Base-by-base conservation (phyloP, 2,329 filamentous ascomycete species). In the Colletotrichum caudatum region DNA sequence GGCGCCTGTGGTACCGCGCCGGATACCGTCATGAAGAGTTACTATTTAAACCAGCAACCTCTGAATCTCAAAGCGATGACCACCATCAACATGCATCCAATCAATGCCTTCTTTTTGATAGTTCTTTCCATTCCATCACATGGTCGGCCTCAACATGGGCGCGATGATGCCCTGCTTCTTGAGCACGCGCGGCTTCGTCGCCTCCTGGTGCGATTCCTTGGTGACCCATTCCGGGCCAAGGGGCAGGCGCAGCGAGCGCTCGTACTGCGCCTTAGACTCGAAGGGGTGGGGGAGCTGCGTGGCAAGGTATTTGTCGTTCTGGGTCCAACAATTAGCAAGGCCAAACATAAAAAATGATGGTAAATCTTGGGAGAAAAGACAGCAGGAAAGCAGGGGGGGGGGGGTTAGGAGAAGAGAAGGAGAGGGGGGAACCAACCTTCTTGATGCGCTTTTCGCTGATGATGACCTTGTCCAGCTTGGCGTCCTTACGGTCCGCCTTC, bases 191-290 rank as follows among this genome's bases (percentile, higher is more conserved):
- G 96, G 96, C 88, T 95, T 97, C 71, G 93, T 97, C 73, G 89
- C 89, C 76, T 92, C 90, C 85, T 98, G 95, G 87, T 96, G 96
- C 18, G 93, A 94, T 84, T 94, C 91, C 88, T 97, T 98, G n/a
- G 95, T 98, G 76, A 91, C 91, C 95, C 95, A 99, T 82, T 99
- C 95, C 20, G 93, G 94, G 1, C 96, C 96, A 72, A 98, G 90
- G 1, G 96, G 96, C 75, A 98, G 83, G 54, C 95, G 88, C 70
- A 98, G 84, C 74, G 92, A 93, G 62, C 95, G 87, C 85, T 99
- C 96, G 82, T 98, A 98, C 85, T 98, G 94, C 78, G 93, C 88
- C 76, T 88, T 88, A 37, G 89, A 94, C 85, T 98, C 95, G 81
- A 94, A 98, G n/a, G 91, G 91, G 82, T 97, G 93, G 61, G 96